Conservation (phyloP, 2,329 filamentous ascomycete species). For the Orbilia blumenaviensis region DNA sequence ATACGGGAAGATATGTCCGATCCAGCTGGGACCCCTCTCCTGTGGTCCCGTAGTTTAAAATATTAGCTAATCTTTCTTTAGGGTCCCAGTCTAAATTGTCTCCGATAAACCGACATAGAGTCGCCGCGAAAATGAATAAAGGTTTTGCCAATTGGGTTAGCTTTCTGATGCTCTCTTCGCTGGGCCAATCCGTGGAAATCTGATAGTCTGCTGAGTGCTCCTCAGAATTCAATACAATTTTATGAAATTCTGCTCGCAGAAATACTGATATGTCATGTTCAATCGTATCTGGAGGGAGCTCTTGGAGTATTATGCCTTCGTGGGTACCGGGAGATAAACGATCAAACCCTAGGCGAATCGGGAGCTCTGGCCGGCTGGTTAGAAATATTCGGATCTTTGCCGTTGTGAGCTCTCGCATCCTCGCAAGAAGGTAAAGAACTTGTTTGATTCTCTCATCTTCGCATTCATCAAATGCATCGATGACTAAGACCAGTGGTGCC, state of each 20-base stretch:
- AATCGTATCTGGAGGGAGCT: slow-evolving; percentile 37
- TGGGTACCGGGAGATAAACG: slow-evolving; percentile 41
- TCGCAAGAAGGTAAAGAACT: slow-evolving; percentile 54
- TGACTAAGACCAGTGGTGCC: slow-evolving; percentile 54
- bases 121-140: slow-evolving; percentile 58
- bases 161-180: slow-evolving; percentile 38
- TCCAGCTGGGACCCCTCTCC: too few relatives aligned
- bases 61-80: slow-evolving; percentile 7
- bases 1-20: slow-evolving; percentile 26
- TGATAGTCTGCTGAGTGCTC: background rate
- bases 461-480: slow-evolving; percentile 60
- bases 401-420: slow-evolving; percentile 42
- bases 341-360: slow-evolving; percentile 54
- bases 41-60: slow-evolving; percentile 7
- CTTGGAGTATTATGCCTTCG: slow-evolving; percentile 31
- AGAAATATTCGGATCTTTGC: background rate
- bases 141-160: slow-evolving; percentile 54
- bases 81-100: slow-evolving; percentile 5
- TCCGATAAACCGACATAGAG: slow-evolving; percentile 58
- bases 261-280: slow-evolving; percentile 58
- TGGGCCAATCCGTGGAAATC: slow-evolving; percentile 45
- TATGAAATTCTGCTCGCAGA: slow-evolving; percentile 51
- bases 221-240: slow-evolving; percentile 34
- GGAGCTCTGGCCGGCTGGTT: slow-evolving; percentile 54
- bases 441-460: slow-evolving; percentile 58